These are phyloP conservation scores for Geranium rotundifolium DNA, from an alignment of 345 rosid genomes.

Conservation along the genomic window DNA sequence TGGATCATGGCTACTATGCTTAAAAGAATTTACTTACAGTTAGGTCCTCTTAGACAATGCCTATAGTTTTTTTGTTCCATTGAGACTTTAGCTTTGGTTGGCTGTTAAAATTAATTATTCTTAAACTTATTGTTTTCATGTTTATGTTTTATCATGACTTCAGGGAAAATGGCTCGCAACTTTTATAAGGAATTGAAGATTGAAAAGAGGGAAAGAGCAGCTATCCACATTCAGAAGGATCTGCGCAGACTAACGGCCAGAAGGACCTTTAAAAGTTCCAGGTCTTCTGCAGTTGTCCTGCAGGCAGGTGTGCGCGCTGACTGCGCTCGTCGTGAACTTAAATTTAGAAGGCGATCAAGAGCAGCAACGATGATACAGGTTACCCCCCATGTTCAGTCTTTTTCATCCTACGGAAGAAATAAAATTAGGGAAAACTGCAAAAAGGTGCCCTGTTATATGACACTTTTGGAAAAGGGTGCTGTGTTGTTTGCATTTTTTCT, in stretches of 20 bases:
- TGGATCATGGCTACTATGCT: background rate
- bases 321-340: conserved; percentile 36
- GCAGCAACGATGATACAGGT: conserved; percentile 59
- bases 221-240: conserved; percentile 59
- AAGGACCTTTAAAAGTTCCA: conserved; percentile 27
- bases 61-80: background rate
- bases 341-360: conserved; percentile 17
- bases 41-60: background rate
- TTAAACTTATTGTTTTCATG: background rate
- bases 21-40: conserved; percentile 5
- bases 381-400: conserved; percentile 5
- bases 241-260: conserved; percentile 49
- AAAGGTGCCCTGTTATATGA: too few relatives aligned
- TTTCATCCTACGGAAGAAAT: conserved; percentile 10
- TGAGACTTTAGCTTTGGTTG: background rate
- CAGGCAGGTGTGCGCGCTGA: conserved; percentile 52
- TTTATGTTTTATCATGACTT: conserved; percentile 11
- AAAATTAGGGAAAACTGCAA: too few relatives aligned
- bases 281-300: conserved; percentile 44
- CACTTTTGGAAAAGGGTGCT: too few relatives aligned
- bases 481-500: too few relatives aligned
- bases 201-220: conserved; percentile 48
- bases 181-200: conserved; percentile 10
- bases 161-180: conserved; percentile 44
- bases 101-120: background rate